These are phyloP conservation scores for Candolleomyces efflorescens DNA, from an alignment of 768 basidiomycete genomes.

Conservation along the genomic window DNA sequence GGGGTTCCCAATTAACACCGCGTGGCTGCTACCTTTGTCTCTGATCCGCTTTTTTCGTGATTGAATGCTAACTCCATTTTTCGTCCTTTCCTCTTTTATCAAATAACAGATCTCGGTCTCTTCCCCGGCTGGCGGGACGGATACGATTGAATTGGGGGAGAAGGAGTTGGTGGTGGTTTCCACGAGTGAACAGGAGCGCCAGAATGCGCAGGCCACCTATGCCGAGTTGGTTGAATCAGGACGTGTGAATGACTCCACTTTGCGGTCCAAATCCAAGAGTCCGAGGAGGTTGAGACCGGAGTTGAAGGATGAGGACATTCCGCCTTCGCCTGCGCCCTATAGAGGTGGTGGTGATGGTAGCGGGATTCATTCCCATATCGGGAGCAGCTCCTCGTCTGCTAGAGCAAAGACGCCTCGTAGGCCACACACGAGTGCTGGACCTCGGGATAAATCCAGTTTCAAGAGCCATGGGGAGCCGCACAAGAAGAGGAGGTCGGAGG, in stretches of 20 bases:
- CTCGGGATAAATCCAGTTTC: constrained; percentile 48
- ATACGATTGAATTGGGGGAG: constrained; percentile 66
- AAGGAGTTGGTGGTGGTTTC: constrained; percentile 63
- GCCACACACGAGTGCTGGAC: constrained; percentile 75
- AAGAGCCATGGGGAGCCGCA: constrained; percentile 8
- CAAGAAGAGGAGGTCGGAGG: constrained; percentile 12
- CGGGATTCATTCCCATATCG: not conserved
- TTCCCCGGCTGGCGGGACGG: constrained; percentile 51
- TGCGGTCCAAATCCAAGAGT: constrained; percentile 54
- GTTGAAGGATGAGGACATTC: constrained; percentile 21
- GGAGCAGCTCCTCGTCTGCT: constrained; percentile 17
- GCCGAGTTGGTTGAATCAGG: constrained; percentile 34
- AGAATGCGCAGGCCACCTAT: constrained; percentile 58
- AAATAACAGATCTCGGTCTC: constrained; percentile 40
- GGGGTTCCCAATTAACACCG: constrained; percentile 11
- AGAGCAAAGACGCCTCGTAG: constrained; percentile 37
- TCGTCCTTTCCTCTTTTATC: not conserved
- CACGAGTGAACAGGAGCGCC: constrained; percentile 66
- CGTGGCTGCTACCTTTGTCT: not conserved
- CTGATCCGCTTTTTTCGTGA: constrained; percentile 8
- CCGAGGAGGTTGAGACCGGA: constrained; percentile 42
- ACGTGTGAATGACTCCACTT: constrained; percentile 16
- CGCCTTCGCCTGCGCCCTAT: constrained; percentile 31
- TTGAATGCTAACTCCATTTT: constrained; percentile 3
- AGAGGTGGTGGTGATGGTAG: too few relatives aligned